Percentiles rank a stretch among this genome's conserved stretches.
Evolutionary conservation across 345 rosid species (phyloP).

Genomic region (Aquilaria malaccensis): DNA sequence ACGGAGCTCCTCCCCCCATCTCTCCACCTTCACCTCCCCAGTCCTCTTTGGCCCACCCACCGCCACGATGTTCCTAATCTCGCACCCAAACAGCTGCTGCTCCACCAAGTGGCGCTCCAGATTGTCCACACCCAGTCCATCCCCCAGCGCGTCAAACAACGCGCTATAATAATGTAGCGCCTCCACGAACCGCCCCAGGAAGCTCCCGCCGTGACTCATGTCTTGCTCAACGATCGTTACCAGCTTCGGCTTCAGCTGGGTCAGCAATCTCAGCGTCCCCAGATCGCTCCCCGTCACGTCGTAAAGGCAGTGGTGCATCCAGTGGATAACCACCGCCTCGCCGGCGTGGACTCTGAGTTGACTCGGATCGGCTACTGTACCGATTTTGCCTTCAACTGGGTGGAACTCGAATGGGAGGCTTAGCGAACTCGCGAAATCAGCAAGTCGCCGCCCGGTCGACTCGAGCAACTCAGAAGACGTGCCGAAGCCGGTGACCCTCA

Average conservation of each 20-base stretch:
- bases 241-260: constrained; percentile 57
- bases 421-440: constrained; percentile 71
- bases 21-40: constrained; percentile 64
- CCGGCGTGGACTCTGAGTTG: constrained; percentile 52
- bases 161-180: constrained; percentile 97
- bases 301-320: constrained; percentile 95
- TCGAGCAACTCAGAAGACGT: constrained; percentile 71
- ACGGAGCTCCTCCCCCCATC: constrained; percentile 68
- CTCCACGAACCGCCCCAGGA: constrained; percentile 81
- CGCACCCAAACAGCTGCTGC: constrained; percentile 75
- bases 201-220: constrained; percentile 62
- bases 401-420: constrained; percentile 81
- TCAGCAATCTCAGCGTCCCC: constrained; percentile 45
- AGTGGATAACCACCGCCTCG: constrained; percentile 83
- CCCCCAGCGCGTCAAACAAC: constrained; percentile 89
- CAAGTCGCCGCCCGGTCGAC: constrained; percentile 76
- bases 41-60: constrained; percentile 77
- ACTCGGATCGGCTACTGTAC: constrained; percentile 38
- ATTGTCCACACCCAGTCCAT: constrained; percentile 53
- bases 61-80: constrained; percentile 79
- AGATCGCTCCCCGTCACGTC: constrained; percentile 75
- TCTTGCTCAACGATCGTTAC: constrained; percentile 89
- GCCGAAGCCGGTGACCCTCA: constrained; percentile 87
- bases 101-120: constrained; percentile 86
- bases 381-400: constrained; percentile 76